A percentile compares a stretch with the other conserved stretches of the same genome.
phyloP scores from a whole-genome alignment of 2,329 filamentous ascomycete genomes.

The Fusarium stilboides region DNA sequence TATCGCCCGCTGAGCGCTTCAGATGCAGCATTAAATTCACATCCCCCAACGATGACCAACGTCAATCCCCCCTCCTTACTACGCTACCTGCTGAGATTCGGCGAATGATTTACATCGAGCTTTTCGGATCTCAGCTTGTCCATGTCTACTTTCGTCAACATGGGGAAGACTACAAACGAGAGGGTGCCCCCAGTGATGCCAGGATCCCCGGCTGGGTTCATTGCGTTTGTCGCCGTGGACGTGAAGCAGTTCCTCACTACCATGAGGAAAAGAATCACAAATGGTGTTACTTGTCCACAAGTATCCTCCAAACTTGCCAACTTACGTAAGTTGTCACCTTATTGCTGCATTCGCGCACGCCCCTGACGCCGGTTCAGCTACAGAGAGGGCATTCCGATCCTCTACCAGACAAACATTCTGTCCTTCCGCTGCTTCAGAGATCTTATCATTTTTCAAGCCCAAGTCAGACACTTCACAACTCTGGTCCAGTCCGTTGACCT shows the following conservation, averaged over 20 bases:
- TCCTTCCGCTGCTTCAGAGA: not conserved
- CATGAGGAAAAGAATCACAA: constrained; percentile 8
- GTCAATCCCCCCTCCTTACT: not conserved
- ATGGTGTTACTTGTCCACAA: constrained; percentile 4
- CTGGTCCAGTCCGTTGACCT: not conserved
- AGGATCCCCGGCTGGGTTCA: not conserved
- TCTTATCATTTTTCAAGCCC: not conserved
- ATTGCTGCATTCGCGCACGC: not conserved
- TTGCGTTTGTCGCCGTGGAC: not conserved
- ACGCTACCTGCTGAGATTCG: not conserved
- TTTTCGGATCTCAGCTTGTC: not conserved
- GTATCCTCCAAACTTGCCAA: constrained; percentile 26
- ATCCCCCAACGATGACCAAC: not conserved
- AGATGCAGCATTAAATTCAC: not conserved
- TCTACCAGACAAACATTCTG: constrained; percentile 22
- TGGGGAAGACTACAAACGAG: not conserved
- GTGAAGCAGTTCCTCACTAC: not conserved
- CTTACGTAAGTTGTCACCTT: constrained; percentile 1
- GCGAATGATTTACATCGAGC: not conserved
- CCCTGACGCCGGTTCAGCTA: constrained; percentile 9
- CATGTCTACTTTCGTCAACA: constrained; percentile 1
- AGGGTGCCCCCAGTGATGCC: not conserved
- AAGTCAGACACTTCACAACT: not conserved
- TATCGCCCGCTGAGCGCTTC: not conserved
- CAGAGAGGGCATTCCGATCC: constrained; percentile 11